Base-by-base conservation (phyloP, 306 rosid genomes). In the Datisca glomerata region DNA sequence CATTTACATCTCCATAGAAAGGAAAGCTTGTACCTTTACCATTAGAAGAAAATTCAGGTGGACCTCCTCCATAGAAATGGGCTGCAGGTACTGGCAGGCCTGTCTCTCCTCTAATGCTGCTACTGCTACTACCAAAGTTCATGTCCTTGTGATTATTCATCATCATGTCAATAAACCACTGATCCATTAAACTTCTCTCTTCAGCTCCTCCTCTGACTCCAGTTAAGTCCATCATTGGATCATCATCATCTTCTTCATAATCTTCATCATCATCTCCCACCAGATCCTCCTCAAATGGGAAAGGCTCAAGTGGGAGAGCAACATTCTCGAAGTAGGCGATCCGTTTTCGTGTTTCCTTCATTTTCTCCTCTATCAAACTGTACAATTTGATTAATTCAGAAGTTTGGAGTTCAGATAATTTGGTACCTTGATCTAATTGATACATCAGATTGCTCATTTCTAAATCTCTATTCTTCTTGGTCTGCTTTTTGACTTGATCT, bases 161-260 rank as follows among this genome's bases (percentile, higher is more conserved):
- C 51, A 49, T 53, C 58, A 52, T 52, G 16, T 59, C 57, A 3
- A 33, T 19, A n/a, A 59, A 49, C 57, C 65, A 59, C 10, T 24
- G 65, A 29, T 58, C 64, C 48, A 50, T 14, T 34, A 12, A 6
- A 29, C 12, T 29, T 40, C 18, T 11, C 21, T 25, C 52, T 12
- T 36, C 41, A 0, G 8, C 29, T 4, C 17, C 16, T 2, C 14
- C n/a, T 2, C 12, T 50, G 6, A 34, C 33, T 3, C n/a, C 36
- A 12, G 36, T 31, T 11, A 31, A 31, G 2, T 2, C 36, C 4
- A 11, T 14, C 36, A n/a, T n/a, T n/a, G 36, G 42, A 8, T 6
- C 42, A 20, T 7, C 47, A 27, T 31, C 20, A 24, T 51, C 41
- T 1, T 28, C 13, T 47, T 44, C 2, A 33, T 8, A 15, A n/a